These are phyloP conservation scores for Aspergillus leporis DNA, from an alignment of 495 filamentous ascomycete genomes.

Conservation along the genomic window DNA sequence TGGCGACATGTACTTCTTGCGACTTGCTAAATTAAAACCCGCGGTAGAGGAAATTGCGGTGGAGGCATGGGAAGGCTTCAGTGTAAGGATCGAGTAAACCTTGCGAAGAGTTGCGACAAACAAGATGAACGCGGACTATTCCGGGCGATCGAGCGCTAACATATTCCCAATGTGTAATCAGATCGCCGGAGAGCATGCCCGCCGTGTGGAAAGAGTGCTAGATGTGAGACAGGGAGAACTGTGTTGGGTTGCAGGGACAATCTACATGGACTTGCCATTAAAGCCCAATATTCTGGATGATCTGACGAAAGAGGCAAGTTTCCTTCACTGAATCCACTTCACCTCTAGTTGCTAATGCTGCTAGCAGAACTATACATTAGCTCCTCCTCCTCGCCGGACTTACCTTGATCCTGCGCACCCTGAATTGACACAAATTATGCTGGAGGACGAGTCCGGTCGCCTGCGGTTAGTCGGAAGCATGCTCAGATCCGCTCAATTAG, in stretches of 20 bases:
- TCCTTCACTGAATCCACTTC: background rate
- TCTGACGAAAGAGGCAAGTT: conserved; percentile 81
- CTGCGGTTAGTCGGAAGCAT: conserved; percentile 72
- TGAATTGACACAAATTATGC: conserved; percentile 64
- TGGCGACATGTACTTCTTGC: conserved; percentile 95
- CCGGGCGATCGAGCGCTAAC: conserved; percentile 3
- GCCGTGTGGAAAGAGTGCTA: conserved; percentile 78
- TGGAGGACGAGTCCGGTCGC: conserved; percentile 97
- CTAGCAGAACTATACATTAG: conserved; percentile 75
- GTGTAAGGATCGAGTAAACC: conserved; percentile 39
- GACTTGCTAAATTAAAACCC: conserved; percentile 84
- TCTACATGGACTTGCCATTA: conserved; percentile 95
- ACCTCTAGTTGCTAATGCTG: conserved; percentile 14
- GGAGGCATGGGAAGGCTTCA: conserved; percentile 73
- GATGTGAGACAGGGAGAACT: conserved; percentile 95
- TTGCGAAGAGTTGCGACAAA: background rate
- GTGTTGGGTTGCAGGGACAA: conserved; percentile 92
- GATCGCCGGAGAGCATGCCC: conserved; percentile 75
- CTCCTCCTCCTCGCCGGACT: conserved; percentile 75
- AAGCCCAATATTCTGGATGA: conserved; percentile 98
- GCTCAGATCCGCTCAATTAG: conserved; percentile 65
- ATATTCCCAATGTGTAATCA: conserved; percentile 27
- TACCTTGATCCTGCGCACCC: conserved; percentile 58
- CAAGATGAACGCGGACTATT: no score
- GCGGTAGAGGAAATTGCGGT: conserved; percentile 71